phyloP scores from a whole-genome alignment of 2,329 filamentous ascomycete species.

The Clarireedia homoeocarpa region DNA sequence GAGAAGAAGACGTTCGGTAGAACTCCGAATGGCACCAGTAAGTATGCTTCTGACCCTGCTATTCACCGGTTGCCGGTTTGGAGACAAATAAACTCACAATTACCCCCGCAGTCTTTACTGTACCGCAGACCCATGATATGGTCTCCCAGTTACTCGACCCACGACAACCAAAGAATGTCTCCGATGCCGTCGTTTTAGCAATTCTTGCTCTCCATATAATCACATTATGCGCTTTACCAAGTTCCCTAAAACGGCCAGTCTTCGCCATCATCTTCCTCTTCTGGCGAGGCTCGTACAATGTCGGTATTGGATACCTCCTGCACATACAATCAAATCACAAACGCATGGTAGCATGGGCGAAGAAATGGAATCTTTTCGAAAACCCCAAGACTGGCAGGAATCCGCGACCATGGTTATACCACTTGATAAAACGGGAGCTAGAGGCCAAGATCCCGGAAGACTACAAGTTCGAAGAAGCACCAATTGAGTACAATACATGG shows the following conservation, averaged over 20 bases:
- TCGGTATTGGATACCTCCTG: slow-evolving; percentile 84
- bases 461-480: slow-evolving; percentile 87
- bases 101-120: slow-evolving; percentile 68
- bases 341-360: slow-evolving; percentile 79
- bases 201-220: slow-evolving; percentile 71
- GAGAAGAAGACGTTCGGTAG: slow-evolving; percentile 80
- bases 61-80: background rate
- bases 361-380: slow-evolving; percentile 79
- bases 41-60: slow-evolving; percentile 28
- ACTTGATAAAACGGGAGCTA: slow-evolving; percentile 77
- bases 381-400: slow-evolving; percentile 73
- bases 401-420: slow-evolving; percentile 74
- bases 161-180: slow-evolving; percentile 88
- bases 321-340: slow-evolving; percentile 85
- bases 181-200: slow-evolving; percentile 70
- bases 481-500: slow-evolving; percentile 99
- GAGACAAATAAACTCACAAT: background rate
- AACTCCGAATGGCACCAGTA: slow-evolving; percentile 85
- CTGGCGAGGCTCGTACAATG: slow-evolving; percentile 89
- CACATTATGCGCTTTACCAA: slow-evolving; percentile 65
- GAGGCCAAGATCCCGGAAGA: slow-evolving; percentile 92
- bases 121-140: slow-evolving; percentile 97
- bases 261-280: slow-evolving; percentile 83
- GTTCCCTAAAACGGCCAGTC: slow-evolving; percentile 59
- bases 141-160: slow-evolving; percentile 94